Evolutionary conservation across 2,329 filamentous ascomycete species (phyloP).

Genomic region (Thelonectria rubi): DNA sequence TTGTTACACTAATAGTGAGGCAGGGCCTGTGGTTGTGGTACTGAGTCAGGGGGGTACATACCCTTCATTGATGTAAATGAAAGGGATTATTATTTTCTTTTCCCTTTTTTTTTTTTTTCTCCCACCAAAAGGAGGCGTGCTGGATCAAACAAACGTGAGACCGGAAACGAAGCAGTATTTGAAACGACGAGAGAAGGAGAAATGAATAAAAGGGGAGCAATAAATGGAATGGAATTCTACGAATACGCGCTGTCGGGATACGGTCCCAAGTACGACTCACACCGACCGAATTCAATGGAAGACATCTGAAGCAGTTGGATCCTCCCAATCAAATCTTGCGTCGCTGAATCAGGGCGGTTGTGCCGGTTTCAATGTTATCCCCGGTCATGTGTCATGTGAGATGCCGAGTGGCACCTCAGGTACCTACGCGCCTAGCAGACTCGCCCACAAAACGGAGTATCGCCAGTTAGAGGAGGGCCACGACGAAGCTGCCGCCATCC

Average conservation of each 20-base stretch:
- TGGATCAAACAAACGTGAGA: not conserved
- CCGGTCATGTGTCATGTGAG: slow-evolving; percentile 38
- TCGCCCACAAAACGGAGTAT: slow-evolving; percentile 30
- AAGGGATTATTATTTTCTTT: too few relatives aligned
- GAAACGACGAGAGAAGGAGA: not conserved
- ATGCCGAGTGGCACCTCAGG: slow-evolving; percentile 20
- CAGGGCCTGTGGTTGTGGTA: not conserved
- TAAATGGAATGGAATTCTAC: not conserved
- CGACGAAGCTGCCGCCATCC: not conserved
- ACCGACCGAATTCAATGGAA: slow-evolving; percentile 2
- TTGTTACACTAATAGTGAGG: slow-evolving; percentile 5
- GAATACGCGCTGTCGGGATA: too few relatives aligned
- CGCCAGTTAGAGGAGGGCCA: slow-evolving; percentile 13
- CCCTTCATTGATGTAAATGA: slow-evolving; percentile 33
- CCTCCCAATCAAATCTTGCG: not conserved
- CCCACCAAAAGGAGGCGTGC: not conserved
- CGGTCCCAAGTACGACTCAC: slow-evolving; percentile 10
- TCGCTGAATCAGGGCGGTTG: slow-evolving; percentile 14
- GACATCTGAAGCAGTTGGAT: not conserved
- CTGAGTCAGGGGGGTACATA: slow-evolving; percentile 22
- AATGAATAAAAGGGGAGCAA: not conserved
- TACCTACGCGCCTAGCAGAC: slow-evolving; percentile 31
- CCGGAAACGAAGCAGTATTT: not conserved
- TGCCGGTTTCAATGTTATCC: not conserved
- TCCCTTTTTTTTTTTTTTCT: too few relatives aligned